Evolutionary conservation across 2,329 filamentous ascomycete species (phyloP).

Genomic region (Chaetomium olivaceum): DNA sequence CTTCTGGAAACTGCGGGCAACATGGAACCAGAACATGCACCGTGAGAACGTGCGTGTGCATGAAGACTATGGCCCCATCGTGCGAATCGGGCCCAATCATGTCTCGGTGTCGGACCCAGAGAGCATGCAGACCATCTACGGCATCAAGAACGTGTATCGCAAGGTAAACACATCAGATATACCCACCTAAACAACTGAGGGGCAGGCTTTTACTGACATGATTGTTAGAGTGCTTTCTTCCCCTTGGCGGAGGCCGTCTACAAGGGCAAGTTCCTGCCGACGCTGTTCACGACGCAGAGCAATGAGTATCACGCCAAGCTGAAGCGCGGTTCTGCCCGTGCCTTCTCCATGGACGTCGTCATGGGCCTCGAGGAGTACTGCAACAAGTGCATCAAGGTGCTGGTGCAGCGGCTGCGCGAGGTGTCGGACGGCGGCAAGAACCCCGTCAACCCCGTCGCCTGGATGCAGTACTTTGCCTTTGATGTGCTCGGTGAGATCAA

Average conservation of each 20-base stretch:
- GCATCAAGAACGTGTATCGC: background rate
- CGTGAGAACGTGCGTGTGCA: conserved; percentile 11
- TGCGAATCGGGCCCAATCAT: conserved; percentile 18
- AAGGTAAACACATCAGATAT: background rate
- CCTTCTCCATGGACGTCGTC: background rate
- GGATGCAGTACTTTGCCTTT: conserved; percentile 6
- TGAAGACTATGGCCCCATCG: conserved; percentile 17
- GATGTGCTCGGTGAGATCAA: background rate
- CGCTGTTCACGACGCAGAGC: background rate
- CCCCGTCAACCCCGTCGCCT: background rate
- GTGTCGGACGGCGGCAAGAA: background rate
- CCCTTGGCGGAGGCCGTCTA: background rate
- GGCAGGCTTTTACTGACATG: background rate
- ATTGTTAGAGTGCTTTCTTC: background rate
- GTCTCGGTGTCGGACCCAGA: conserved; percentile 12
- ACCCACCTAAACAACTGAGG: too few species aligned
- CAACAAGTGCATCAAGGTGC: background rate
- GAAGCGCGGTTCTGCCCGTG: background rate
- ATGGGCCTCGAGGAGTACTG: background rate
- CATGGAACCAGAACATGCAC: background rate
- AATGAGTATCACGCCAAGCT: conserved; percentile 43
- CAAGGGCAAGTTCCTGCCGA: background rate
- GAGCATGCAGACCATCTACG: conserved; percentile 18
- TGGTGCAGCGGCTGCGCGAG: background rate
- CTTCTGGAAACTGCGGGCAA: conserved; percentile 8